Percentiles rank a stretch among this genome's conserved stretches.
Conservation (phyloP, 805 yeast species). For the Martiniozyma abietophila region DNA sequence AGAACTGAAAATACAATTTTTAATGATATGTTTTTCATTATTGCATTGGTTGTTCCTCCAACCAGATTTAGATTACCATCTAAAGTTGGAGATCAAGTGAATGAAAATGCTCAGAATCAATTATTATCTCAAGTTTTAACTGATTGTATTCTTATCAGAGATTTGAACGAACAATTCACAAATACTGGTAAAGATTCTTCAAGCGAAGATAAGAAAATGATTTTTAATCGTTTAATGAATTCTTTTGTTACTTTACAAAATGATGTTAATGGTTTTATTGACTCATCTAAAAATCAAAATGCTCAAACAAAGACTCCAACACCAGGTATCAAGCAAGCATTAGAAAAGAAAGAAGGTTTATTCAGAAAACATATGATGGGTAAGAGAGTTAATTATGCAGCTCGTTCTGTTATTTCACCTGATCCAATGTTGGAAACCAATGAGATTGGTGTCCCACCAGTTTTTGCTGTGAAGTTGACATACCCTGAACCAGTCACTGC, state of each 20-base stretch:
- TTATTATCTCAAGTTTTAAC: constrained; percentile 70
- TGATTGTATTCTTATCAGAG: constrained; percentile 76
- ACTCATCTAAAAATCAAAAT: constrained; percentile 80
- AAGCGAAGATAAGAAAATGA: constrained; percentile 52
- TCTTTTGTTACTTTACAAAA: constrained; percentile 91
- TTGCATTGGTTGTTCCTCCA: constrained; percentile 87
- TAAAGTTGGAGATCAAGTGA: constrained; percentile 91
- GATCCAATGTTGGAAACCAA: constrained; percentile 97
- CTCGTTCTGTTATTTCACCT: constrained; percentile 97
- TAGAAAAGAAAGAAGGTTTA: constrained; percentile 97
- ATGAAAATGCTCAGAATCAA: constrained; percentile 91
- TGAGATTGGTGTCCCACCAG: constrained; percentile 98
- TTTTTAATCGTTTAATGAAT: constrained; percentile 88
- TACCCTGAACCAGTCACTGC: constrained; percentile 98
- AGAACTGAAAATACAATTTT: constrained; percentile 33
- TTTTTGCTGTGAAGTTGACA: constrained; percentile 88
- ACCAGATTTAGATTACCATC: constrained; percentile 96
- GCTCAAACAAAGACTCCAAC: constrained; percentile 59
- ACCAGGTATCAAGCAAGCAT: constrained; percentile 96
- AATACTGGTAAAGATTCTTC: constrained; percentile 51
- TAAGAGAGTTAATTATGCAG: constrained; percentile 97
- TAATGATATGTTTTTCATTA: constrained; percentile 86
- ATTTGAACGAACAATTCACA: constrained; percentile 76
- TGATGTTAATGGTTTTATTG: constrained; percentile 90
- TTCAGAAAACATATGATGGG: constrained; percentile 99